Conservation (phyloP, 2,329 filamentous ascomycete species). For the Fusarium aywerte region DNA sequence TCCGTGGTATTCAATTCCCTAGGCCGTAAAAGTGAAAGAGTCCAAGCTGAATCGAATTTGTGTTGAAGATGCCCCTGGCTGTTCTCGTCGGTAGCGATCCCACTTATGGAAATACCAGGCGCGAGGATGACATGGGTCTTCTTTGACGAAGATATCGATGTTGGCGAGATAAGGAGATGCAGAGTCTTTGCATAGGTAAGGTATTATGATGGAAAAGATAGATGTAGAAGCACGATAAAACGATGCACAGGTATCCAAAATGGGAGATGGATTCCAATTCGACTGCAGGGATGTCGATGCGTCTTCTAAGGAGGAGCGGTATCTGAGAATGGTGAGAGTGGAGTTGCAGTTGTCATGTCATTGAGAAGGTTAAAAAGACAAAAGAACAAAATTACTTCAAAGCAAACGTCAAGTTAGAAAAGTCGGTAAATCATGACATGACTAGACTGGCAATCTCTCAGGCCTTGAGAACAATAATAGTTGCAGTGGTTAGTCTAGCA, state of each 20-base stretch:
- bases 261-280: conserved; percentile 15
- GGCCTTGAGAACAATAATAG: neutral
- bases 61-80: conserved; percentile 37
- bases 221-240: conserved; percentile 5
- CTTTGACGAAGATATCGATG: conserved; percentile 12
- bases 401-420: neutral
- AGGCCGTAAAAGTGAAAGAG: conserved; percentile 23
- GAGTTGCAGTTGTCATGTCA: conserved; percentile 19
- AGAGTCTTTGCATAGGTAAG: conserved; percentile 10
- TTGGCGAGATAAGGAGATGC: conserved; percentile 6
- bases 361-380: conserved; percentile 8
- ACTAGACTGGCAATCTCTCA: neutral
- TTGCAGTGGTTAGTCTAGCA: conserved; percentile 12
- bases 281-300: conserved; percentile 8
- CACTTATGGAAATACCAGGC: conserved; percentile 41
- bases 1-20: conserved; percentile 11
- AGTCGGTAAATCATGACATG: neutral
- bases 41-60: conserved; percentile 16
- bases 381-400: neutral
- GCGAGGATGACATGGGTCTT: conserved; percentile 30
- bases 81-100: conserved; percentile 42
- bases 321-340: conserved; percentile 12
- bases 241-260: conserved; percentile 12
- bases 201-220: conserved; percentile 18
- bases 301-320: conserved; percentile 15